Evolutionary conservation across 2,329 filamentous ascomycete genomes (phyloP).

Genomic region (Trichophyton mentagrophytes): DNA sequence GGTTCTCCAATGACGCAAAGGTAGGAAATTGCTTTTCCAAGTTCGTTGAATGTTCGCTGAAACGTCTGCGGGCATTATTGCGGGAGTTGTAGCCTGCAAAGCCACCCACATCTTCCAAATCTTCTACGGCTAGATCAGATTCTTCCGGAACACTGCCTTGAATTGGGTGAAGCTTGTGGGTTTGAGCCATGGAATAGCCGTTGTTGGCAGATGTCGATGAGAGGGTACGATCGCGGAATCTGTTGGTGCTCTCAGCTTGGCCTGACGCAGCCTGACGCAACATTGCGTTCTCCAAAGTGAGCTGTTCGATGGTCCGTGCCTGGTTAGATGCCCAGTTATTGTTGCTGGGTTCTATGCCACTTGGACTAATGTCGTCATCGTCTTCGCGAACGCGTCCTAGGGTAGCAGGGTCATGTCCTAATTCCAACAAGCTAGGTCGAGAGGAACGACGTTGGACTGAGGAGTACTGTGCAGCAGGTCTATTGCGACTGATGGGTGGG

Average conservation of each 20-base stretch:
- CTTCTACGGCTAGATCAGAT: slow-evolving; percentile 32
- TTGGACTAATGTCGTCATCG: slow-evolving; percentile 34
- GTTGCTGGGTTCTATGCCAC: slow-evolving; percentile 27
- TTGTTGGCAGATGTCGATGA: slow-evolving; percentile 28
- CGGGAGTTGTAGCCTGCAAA: slow-evolving; percentile 29
- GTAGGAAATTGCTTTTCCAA: slow-evolving; percentile 30
- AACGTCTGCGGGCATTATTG: slow-evolving; percentile 28
- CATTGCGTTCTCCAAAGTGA: slow-evolving; percentile 36
- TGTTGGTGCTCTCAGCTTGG: slow-evolving; percentile 21
- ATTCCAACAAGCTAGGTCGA: slow-evolving; percentile 37
- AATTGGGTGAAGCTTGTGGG: slow-evolving; percentile 27
- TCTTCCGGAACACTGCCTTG: slow-evolving; percentile 33
- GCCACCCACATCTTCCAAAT: slow-evolving; percentile 32
- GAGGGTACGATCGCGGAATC: slow-evolving; percentile 30
- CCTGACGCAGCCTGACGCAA: slow-evolving; percentile 33
- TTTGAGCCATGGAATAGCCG: slow-evolving; percentile 22
- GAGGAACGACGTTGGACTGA: slow-evolving; percentile 71
- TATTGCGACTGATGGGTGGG: slow-evolving; percentile 22
- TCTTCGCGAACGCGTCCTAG: slow-evolving; percentile 38
- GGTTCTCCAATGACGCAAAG: slow-evolving; percentile 30
- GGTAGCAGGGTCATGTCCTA: slow-evolving; percentile 34
- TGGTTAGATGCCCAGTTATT: slow-evolving; percentile 28
- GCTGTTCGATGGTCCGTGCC: slow-evolving; percentile 35
- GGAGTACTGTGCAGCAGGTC: slow-evolving; percentile 42
- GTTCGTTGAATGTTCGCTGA: slow-evolving; percentile 34